Percentiles rank a stretch among this genome's conserved stretches.
phyloP scores from a whole-genome alignment of 805 yeast genomes.

The Cyberlindnera nakhonratchasimensis region DNA sequence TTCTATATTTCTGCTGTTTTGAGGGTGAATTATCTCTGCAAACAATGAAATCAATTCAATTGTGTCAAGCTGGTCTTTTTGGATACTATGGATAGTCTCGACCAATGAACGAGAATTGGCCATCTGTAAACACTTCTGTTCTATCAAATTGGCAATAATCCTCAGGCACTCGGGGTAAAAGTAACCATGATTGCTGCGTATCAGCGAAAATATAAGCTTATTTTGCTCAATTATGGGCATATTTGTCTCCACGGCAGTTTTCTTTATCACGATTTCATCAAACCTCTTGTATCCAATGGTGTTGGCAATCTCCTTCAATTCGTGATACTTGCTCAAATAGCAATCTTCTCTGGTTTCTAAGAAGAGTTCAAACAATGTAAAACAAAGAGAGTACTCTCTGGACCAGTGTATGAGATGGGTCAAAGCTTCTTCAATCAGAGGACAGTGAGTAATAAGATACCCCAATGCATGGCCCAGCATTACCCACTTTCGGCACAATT shows the following conservation, averaged over 20 bases:
- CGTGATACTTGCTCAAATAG: background rate
- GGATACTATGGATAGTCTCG: slow-evolving; percentile 10
- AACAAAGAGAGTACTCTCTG: background rate
- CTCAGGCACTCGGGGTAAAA: slow-evolving; percentile 7
- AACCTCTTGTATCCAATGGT: background rate
- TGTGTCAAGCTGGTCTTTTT: slow-evolving; percentile 8
- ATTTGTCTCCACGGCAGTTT: background rate
- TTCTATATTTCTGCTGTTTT: slow-evolving; percentile 1
- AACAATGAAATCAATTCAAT: slow-evolving; percentile 13
- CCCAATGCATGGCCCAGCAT: slow-evolving; percentile 21
- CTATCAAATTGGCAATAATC: slow-evolving; percentile 6
- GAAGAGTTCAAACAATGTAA: background rate
- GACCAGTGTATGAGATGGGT: background rate
- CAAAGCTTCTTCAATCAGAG: slow-evolving; percentile 3
- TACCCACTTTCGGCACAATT: slow-evolving; percentile 10
- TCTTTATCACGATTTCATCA: background rate
- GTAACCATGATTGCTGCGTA: background rate
- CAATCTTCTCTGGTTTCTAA: background rate
- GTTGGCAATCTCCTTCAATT: background rate
- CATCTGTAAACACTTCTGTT: slow-evolving; percentile 7
- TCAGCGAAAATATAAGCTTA: background rate
- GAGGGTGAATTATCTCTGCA: slow-evolving; percentile 3
- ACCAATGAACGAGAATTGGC: slow-evolving; percentile 7
- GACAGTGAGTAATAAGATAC: slow-evolving; percentile 6
- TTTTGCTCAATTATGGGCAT: background rate